A percentile compares a stretch with the other conserved stretches of the same genome.
Evolutionary conservation across 768 basidiomycete genomes (phyloP).

Genomic region (Hericium erinaceus): DNA sequence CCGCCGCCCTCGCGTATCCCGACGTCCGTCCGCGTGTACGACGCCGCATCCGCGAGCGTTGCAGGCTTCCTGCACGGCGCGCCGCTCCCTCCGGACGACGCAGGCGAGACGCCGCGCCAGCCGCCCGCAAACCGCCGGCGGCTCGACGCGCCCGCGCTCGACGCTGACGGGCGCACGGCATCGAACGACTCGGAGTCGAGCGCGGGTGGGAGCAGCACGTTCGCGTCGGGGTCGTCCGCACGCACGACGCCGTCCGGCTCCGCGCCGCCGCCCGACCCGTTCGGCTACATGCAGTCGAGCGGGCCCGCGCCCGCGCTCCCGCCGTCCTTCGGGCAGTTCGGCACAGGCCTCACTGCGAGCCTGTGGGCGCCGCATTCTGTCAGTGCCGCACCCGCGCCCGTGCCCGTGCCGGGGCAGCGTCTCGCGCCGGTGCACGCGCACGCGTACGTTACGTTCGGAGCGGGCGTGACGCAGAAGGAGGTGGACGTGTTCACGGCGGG

Average conservation of each 20-base stretch:
- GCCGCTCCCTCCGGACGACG: conserved; percentile 17
- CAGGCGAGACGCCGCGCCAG: conserved; percentile 19
- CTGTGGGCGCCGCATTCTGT: conserved; percentile 9
- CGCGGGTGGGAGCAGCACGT: not conserved
- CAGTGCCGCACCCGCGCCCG: conserved; percentile 24
- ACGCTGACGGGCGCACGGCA: not conserved
- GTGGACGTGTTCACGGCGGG: conserved; percentile 69
- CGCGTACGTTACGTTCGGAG: conserved; percentile 80
- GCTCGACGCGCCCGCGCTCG: not conserved
- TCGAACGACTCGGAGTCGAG: not conserved
- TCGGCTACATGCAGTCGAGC: conserved; percentile 13
- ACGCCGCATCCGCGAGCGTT: conserved; percentile 45
- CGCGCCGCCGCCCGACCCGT: conserved; percentile 15
- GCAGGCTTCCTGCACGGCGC: conserved; percentile 39
- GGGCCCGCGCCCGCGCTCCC: not conserved
- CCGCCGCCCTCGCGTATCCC: not conserved
- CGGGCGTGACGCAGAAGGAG: conserved; percentile 79
- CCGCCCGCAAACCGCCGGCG: conserved; percentile 18
- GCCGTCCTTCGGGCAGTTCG: not conserved
- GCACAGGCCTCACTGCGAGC: not conserved
- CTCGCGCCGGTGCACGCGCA: conserved; percentile 55
- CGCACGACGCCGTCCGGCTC: conserved; percentile 4
- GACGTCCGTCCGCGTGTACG: conserved; percentile 26
- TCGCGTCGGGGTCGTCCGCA: conserved; percentile 8
- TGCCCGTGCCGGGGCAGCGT: conserved; percentile 21